Evolutionary conservation across 805 yeast genomes (phyloP).

Genomic region (Starmerella stellata): DNA sequence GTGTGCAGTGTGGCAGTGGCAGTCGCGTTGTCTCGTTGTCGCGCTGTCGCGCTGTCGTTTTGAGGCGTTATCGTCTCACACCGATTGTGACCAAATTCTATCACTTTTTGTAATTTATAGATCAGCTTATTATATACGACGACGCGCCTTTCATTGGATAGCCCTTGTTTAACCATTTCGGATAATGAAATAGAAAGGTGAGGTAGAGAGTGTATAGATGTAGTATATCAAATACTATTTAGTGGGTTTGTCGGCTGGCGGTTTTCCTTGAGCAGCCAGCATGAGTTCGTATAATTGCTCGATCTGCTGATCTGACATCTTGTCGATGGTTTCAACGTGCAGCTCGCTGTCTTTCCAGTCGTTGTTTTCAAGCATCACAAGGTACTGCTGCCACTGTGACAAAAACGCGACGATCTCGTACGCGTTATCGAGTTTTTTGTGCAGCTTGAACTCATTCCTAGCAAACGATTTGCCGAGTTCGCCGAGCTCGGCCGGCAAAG

Average conservation of each 20-base stretch:
- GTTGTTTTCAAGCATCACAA: conserved; percentile 28
- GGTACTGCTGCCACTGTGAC: conserved; percentile 67
- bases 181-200: too few species aligned
- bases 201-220: too few species aligned
- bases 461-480: conserved; percentile 81
- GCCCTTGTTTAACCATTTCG: too few species aligned
- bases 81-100: too few species aligned
- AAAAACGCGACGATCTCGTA: conserved; percentile 84
- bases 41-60: too few species aligned
- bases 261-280: conserved; percentile 25
- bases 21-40: too few species aligned
- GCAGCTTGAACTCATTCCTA: conserved; percentile 74
- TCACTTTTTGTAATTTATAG: too few species aligned
- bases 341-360: conserved; percentile 45
- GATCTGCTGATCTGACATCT: conserved; percentile 80
- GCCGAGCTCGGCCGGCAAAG: conserved; percentile 43
- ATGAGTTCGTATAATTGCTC: conserved; percentile 41
- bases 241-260: background rate
- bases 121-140: too few species aligned
- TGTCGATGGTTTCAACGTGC: conserved; percentile 47
- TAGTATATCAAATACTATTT: too few species aligned
- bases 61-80: too few species aligned
- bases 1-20: too few species aligned
- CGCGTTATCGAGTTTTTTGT: conserved; percentile 68
- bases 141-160: too few species aligned